phyloP scores from a whole-genome alignment of 257 asterid species.

The Solanum chiquidenum region DNA sequence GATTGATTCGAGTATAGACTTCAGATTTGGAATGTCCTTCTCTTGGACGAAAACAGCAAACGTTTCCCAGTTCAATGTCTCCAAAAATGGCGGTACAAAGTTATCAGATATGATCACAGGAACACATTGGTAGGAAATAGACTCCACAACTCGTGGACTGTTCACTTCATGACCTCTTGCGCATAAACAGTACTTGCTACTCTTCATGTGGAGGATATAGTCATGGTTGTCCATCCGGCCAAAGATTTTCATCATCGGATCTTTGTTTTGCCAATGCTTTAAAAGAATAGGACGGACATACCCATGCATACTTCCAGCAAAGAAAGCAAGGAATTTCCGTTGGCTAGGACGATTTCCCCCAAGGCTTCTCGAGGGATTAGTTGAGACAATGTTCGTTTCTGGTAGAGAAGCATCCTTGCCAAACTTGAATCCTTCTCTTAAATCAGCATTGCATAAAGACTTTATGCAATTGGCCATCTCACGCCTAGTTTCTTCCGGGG shows the following conservation, averaged over 20 bases:
- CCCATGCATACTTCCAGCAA: conserved; percentile 77
- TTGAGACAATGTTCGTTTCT: conserved; percentile 28
- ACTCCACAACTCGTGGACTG: conserved; percentile 71
- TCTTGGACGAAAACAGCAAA: conserved; percentile 56
- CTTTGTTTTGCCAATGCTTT: conserved; percentile 57
- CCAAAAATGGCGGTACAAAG: conserved; percentile 66
- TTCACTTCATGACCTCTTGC: conserved; percentile 67
- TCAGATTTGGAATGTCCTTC: conserved; percentile 65
- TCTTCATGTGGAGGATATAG: conserved; percentile 53
- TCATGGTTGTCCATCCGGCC: conserved; percentile 22
- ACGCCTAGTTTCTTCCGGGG: conserved; percentile 56
- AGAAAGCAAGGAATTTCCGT: conserved; percentile 54
- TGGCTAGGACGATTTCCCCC: conserved; percentile 54
- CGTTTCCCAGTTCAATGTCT: conserved; percentile 63
- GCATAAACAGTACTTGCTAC: conserved; percentile 70
- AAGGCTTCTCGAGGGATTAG: conserved; percentile 23
- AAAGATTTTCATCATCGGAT: conserved; percentile 53
- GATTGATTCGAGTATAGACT: conserved; percentile 47
- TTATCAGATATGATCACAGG: conserved; percentile 75
- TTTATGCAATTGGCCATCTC: conserved; percentile 57
- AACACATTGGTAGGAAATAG: conserved; percentile 61
- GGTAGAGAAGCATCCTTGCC: conserved; percentile 68
- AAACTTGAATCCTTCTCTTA: conserved; percentile 42
- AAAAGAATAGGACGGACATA: conserved; percentile 55
- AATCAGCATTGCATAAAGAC: conserved; percentile 64